Base-by-base conservation (phyloP, 2,329 filamentous ascomycete species). In the Botryotinia calthae region DNA sequence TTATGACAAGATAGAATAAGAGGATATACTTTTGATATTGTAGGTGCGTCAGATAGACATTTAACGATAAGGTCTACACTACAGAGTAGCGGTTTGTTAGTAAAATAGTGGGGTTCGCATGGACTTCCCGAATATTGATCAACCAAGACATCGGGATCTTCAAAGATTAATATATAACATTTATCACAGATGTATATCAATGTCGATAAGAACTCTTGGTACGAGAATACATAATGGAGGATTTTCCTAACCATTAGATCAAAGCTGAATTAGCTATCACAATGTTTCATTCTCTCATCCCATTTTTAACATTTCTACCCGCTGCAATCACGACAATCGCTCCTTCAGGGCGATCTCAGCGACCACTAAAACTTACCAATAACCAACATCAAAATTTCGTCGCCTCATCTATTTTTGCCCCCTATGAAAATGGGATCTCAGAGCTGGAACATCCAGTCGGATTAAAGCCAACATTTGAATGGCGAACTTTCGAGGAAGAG, bases 381-480 rank as follows among this genome's bases (percentile, higher is more conserved):
- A 71, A 56, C 34, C 64, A 54, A 67, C 34, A 40, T 34, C 25
- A 18, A 28, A 67, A 67, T 20, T 77, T 77, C 59, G 73, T 77
- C 14, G 44, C 73, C 20, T 69, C 64, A 8, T 75, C 76, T 8
- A 76, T 77, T 25, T 77, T 75, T 62, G 71, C 71, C 37, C 64
- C 63, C 2, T 37, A 70, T 18, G 25, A 54, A 42, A 25, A 59
- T 28, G n/a, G 54, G 5, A 16, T 44, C 6, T n/a, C n/a, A 2
- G 42, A 25, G 34, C 16, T 64, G 7, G 71, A 71, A 18, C 68
- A 68, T 1, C 76, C 76, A 8, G 72, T 77, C 25, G 74, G 73
- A 7, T n/a, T 79, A 8, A 72, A 75, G 2, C 78, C 78, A 16
- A 75, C 73, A 64, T 79, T 73, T 61, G 74, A 72, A 48, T 72